Evolutionary conservation across 2,329 filamentous ascomycete species (phyloP), one percentile per base, ranked within the genome.

Genomic region (Endothia cerciana): DNA sequence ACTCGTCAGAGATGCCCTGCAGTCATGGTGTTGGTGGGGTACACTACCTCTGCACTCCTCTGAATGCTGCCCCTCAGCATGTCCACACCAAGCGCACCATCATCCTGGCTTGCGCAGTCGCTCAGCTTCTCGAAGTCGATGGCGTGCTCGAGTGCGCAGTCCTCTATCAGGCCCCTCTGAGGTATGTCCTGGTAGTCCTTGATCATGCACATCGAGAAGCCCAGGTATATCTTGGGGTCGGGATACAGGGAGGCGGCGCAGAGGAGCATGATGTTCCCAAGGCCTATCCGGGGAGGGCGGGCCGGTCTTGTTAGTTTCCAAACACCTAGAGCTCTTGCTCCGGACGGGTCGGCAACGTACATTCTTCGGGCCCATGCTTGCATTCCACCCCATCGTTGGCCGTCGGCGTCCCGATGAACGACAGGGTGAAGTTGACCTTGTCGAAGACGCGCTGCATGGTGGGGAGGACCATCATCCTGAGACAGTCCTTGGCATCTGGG

Each of bases 251-350:
- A 83, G 66, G 89, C 89, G 41, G 94, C 94, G 79, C 95, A 99
- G 60, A 99, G 90, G 76, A 97, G 91, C 77, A 99, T 83, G 75
- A 97, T 97, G 79, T 99, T 93, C 68, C 95, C 95, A 73, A 98
- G 87, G 77, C 92, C 78, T 80, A 68, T 60, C 28, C 45, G 41
- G 36, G 30, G 8, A 4, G 3, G 19, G 33, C 17, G 25, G 8
- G 53, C 53, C 53, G 36, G 33, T 58, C 13, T 38, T 41, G 55
- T 58, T 40, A 58, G 55, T 22, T 17, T 7, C 38, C 22, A 40
- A n/a, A 22, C 4, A 36, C 10, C 33, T 17, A 17, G 19, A 25
- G 30, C 53, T n/a, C 25, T 33, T 30, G 11, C 7, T 22, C 13
- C 55, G 10, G 11, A 51, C 36, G 51, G 10, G 33, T 33, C 2